A percentile compares a stretch with the other conserved stretches of the same genome.
These are phyloP conservation scores for Apiospora malaysiana DNA, from an alignment of 2,329 filamentous ascomycete species.

Conservation along the genomic window DNA sequence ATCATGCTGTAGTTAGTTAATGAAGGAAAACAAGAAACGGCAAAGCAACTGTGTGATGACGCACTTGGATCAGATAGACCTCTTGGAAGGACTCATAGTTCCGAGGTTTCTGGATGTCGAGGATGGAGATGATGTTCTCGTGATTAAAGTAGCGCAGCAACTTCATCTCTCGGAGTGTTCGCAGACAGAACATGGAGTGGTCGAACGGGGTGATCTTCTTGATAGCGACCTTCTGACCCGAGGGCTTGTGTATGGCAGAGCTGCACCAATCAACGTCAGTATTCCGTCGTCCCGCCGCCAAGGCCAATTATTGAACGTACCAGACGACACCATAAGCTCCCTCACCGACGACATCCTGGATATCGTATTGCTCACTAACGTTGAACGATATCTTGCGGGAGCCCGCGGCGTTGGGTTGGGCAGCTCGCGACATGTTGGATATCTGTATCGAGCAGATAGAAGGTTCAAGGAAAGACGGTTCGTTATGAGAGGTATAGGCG, in stretches of 20 bases:
- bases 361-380: slow-evolving; percentile 98
- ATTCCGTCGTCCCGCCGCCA: not conserved
- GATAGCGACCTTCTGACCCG: slow-evolving; percentile 97
- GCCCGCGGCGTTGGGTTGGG: slow-evolving; percentile 62
- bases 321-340: slow-evolving; percentile 98
- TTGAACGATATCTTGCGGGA: slow-evolving; percentile 99
- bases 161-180: slow-evolving; percentile 99
- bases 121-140: slow-evolving; percentile 99
- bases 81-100: slow-evolving; percentile 97
- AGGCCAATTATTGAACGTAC: slow-evolving; percentile 60
- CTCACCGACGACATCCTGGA: slow-evolving; percentile 98
- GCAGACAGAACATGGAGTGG: slow-evolving; percentile 97
- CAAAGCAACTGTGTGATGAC: slow-evolving; percentile 28
- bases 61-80: slow-evolving; percentile 96
- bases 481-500: slow-evolving; percentile 13
- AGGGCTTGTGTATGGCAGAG: slow-evolving; percentile 97
- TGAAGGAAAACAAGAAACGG: not conserved
- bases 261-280: slow-evolving; percentile 50
- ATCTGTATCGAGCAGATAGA: slow-evolving; percentile 8
- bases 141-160: slow-evolving; percentile 98
- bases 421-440: slow-evolving; percentile 60
- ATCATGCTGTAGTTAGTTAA: not conserved
- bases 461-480: slow-evolving; percentile 20
- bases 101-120: slow-evolving; percentile 97
- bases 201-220: slow-evolving; percentile 99